These are phyloP conservation scores for Alloteropsis angusta DNA, from an alignment of 202 grass and related monocot genomes.

Conservation along the genomic window DNA sequence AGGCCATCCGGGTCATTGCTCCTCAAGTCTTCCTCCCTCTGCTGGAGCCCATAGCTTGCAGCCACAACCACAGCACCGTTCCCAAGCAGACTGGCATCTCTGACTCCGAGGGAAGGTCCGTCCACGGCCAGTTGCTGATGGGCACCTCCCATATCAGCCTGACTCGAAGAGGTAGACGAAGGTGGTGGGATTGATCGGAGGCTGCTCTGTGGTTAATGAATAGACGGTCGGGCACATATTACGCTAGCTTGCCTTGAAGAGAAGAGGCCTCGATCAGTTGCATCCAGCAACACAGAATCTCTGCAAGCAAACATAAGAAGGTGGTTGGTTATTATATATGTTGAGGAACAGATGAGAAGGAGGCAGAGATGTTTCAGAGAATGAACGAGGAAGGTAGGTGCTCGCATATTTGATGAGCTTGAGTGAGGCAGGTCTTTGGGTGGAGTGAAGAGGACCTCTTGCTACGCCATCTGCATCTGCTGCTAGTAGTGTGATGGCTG, in stretches of 20 bases:
- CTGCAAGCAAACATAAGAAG: background rate
- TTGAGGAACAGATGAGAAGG: background rate
- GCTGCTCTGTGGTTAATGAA: conserved; percentile 17
- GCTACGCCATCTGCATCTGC: too few species aligned
- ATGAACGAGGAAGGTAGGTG: background rate
- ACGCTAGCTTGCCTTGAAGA: conserved; percentile 24
- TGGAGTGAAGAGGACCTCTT: too few species aligned
- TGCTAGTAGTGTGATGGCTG: background rate
- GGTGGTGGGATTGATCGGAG: background rate
- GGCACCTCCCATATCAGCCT: conserved; percentile 32
- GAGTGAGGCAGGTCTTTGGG: background rate
- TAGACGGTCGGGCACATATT: conserved; percentile 28
- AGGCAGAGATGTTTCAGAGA: too few species aligned
- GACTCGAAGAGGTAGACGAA: conserved; percentile 33
- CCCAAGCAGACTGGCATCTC: conserved; percentile 14
- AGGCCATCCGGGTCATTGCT: conserved; percentile 16
- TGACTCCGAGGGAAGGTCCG: conserved; percentile 12
- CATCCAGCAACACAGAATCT: conserved; percentile 3
- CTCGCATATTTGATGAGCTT: background rate
- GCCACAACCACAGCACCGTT: background rate
- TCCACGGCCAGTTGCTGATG: conserved; percentile 14
- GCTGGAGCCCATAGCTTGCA: background rate
- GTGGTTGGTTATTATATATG: background rate
- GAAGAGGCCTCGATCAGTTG: background rate
- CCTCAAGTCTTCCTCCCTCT: conserved; percentile 18